These are phyloP conservation scores for Musa beccarii DNA, from an alignment of 176 grass and related monocot species.

Conservation along the genomic window DNA sequence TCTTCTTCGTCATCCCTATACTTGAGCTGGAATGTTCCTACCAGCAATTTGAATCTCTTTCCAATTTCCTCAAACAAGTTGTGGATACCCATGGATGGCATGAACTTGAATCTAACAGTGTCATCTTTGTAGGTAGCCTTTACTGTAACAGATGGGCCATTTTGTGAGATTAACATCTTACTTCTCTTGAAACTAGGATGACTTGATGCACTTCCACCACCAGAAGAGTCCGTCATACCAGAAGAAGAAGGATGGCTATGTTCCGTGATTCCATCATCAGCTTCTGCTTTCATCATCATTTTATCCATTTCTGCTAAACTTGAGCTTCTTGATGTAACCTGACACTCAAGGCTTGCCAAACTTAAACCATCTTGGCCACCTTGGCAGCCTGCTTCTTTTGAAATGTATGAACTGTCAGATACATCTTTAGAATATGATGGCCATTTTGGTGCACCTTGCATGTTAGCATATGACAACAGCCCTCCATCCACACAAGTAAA, in stretches of 20 bases:
- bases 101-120: slow-evolving; percentile 33
- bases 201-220: slow-evolving; percentile 33
- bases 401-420: no score
- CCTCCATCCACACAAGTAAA: slow-evolving; percentile 8
- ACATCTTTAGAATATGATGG: neutral
- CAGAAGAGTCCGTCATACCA: slow-evolving; percentile 29
- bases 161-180: neutral
- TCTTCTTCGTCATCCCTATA: slow-evolving; percentile 56
- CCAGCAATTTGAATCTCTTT: slow-evolving; percentile 39
- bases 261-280: slow-evolving; percentile 1
- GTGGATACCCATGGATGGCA: slow-evolving; percentile 25
- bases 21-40: slow-evolving; percentile 41
- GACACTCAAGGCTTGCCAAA: neutral
- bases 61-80: slow-evolving; percentile 32
- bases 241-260: slow-evolving; percentile 23
- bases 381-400: neutral
- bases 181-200: slow-evolving; percentile 21
- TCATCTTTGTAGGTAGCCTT: slow-evolving; percentile 52
- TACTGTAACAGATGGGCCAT: slow-evolving; percentile 16
- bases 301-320: neutral
- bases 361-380: neutral
- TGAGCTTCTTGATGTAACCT: slow-evolving; percentile 1
- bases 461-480: neutral
- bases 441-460: neutral
- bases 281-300: neutral